Base-by-base conservation (phyloP, 2,329 filamentous ascomycete genomes). In the Trichoderma harzianum region DNA sequence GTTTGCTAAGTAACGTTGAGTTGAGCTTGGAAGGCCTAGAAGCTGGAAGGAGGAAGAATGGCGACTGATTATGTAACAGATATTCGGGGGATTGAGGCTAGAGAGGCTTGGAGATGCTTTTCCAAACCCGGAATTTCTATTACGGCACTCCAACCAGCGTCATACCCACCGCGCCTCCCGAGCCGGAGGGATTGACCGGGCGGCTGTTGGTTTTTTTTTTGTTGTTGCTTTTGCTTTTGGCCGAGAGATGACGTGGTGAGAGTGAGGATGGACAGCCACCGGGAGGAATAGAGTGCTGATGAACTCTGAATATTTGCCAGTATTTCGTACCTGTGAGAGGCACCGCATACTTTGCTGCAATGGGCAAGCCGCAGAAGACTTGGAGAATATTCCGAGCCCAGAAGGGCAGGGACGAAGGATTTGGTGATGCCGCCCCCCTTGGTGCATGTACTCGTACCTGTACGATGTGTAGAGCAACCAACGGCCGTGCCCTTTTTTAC, bases 41-140 rank as follows among this genome's bases (percentile, higher is more conserved):
- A 57, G 69, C 55, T 39, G 24, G 58, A 43, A 66, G 62, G 34
- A 71, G 58, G 26, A 14, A 30, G 21, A 30, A 47, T 10, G 39
- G 65, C 39, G 28, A 21, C 16, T 39, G 43, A 61, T 69, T 69
- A 69, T 61, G 66, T 69, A 69, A 51, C 43, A 21, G 43, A 51
- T 47, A 69, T 36, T 69, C 39, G 39, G 36, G 30, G 32, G 43
- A 21, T 39, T 21, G 43, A 58, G 32, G 24, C 26, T 64, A 71
- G 61, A 71, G 55, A 71, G 47, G 63, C 16, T 24, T 70, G 57
- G 70, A 55, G 53, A 65, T 64, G 65, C 70, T 63, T 72, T 72
- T 58, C 65, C 70, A 47, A 69, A 64, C 47, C 36, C 57, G 65
- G 70, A 72, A 70, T 72, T 72, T 72, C 71, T 26, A 72, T 72